Evolutionary conservation across 2,329 filamentous ascomycete genomes (phyloP).

Genomic region (Lojkania enalia): DNA sequence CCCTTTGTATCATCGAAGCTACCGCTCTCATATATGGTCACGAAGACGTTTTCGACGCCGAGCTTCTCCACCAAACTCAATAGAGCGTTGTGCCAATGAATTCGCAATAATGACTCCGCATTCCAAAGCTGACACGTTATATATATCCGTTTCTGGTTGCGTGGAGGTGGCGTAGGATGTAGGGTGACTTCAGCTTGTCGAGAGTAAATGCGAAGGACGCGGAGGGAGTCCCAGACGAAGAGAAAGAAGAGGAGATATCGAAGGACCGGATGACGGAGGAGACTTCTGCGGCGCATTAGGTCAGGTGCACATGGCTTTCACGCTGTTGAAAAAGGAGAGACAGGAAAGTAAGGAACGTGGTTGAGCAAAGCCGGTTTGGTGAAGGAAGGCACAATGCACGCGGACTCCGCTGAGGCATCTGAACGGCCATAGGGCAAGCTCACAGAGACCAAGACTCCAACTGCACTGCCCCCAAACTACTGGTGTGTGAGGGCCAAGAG

Average conservation of each 20-base stretch:
- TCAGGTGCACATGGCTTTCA: background rate
- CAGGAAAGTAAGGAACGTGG: too few species aligned
- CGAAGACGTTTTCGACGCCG: conserved; percentile 66
- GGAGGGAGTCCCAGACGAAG: conserved; percentile 25
- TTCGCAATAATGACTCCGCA: conserved; percentile 61
- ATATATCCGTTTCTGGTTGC: conserved; percentile 54
- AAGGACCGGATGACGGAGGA: conserved; percentile 21
- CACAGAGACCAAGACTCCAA: too few species aligned
- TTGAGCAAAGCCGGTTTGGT: background rate
- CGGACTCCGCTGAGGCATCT: too few species aligned
- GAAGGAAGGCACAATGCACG: too few species aligned
- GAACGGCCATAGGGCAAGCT: too few species aligned
- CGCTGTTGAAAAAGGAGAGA: too few species aligned
- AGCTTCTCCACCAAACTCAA: conserved; percentile 60
- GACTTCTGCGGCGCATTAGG: conserved; percentile 23
- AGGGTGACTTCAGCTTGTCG: conserved; percentile 19
- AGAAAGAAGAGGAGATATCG: conserved; percentile 25
- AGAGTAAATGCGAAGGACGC: conserved; percentile 23
- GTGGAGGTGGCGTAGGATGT: conserved; percentile 16
- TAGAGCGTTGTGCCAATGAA: conserved; percentile 66
- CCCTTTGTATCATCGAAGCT: conserved; percentile 70
- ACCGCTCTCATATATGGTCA: conserved; percentile 70
- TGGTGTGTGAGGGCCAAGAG: too few species aligned
- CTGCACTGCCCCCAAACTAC: too few species aligned
- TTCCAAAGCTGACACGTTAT: conserved; percentile 74